These are phyloP conservation scores for Jacaranda mimosifolia DNA, from an alignment of 257 asterid species.

Conservation along the genomic window DNA sequence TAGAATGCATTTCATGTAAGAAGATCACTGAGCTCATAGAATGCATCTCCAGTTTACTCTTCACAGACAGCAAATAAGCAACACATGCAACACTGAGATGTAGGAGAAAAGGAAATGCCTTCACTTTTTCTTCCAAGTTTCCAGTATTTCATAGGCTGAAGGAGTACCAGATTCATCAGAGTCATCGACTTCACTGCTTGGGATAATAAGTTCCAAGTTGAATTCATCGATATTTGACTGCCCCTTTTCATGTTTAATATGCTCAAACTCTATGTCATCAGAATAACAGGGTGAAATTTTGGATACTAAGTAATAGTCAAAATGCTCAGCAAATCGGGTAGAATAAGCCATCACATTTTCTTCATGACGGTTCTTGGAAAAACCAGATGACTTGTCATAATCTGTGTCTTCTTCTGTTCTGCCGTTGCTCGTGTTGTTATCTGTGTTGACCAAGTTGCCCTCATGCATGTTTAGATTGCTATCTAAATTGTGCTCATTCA, in stretches of 20 bases:
- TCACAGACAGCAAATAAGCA: neutral
- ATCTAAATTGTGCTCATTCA: conserved; percentile 16
- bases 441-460: conserved; percentile 9
- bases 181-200: conserved; percentile 46
- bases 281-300: conserved; percentile 21
- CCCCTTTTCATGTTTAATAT: conserved; percentile 35
- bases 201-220: conserved; percentile 42
- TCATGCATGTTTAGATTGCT: conserved; percentile 15
- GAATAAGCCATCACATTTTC: conserved; percentile 15
- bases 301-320: conserved; percentile 26
- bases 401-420: conserved; percentile 31
- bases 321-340: conserved; percentile 27
- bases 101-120: conserved; percentile 24
- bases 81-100: conserved; percentile 7
- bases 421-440: neutral
- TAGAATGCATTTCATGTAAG: neutral
- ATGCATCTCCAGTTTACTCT: neutral
- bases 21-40: neutral
- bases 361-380: neutral
- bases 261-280: conserved; percentile 34
- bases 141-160: conserved; percentile 75
- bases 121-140: conserved; percentile 69
- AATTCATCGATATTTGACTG: conserved; percentile 48
- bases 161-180: conserved; percentile 50
- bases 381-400: conserved; percentile 27